Evolutionary conservation across 2,329 filamentous ascomycete species (phyloP).

Genomic region (Sarocladium kiliense): DNA sequence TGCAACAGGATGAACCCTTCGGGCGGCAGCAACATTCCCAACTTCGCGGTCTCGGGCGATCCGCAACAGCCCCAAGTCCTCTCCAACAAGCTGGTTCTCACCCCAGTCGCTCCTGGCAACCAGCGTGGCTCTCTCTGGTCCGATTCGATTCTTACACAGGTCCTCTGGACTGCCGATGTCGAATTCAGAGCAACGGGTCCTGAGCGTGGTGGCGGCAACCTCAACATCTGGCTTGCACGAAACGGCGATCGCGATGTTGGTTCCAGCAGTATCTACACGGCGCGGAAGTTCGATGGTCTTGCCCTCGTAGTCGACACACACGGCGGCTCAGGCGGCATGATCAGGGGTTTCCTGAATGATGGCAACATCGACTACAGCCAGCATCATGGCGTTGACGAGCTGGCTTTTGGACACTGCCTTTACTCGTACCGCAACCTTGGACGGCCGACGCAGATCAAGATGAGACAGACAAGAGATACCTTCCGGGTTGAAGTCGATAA

Average conservation of each 20-base stretch:
- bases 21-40: constrained; percentile 34
- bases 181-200: constrained; percentile 84
- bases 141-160: constrained; percentile 53
- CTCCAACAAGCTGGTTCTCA: constrained; percentile 88
- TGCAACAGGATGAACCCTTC: constrained; percentile 4
- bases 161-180: constrained; percentile 77
- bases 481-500: constrained; percentile 82
- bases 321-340: constrained; percentile 69
- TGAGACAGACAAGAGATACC: constrained; percentile 57
- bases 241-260: constrained; percentile 62
- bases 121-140: constrained; percentile 81
- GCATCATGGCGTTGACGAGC: constrained; percentile 71
- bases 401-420: constrained; percentile 90
- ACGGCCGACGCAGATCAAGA: constrained; percentile 70
- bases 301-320: constrained; percentile 82
- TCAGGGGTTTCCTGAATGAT: constrained; percentile 93
- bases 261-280: constrained; percentile 76
- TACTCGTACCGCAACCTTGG: constrained; percentile 91
- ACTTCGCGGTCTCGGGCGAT: constrained; percentile 50
- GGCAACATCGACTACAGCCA: constrained; percentile 73
- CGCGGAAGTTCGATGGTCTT: constrained; percentile 82
- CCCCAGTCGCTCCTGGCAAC: constrained; percentile 81
- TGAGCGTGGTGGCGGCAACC: constrained; percentile 79
- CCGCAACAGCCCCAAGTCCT: constrained; percentile 58
- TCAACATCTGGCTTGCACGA: constrained; percentile 88